Conservation (phyloP, 768 basidiomycete genomes). For the Lentinula lateritia region DNA sequence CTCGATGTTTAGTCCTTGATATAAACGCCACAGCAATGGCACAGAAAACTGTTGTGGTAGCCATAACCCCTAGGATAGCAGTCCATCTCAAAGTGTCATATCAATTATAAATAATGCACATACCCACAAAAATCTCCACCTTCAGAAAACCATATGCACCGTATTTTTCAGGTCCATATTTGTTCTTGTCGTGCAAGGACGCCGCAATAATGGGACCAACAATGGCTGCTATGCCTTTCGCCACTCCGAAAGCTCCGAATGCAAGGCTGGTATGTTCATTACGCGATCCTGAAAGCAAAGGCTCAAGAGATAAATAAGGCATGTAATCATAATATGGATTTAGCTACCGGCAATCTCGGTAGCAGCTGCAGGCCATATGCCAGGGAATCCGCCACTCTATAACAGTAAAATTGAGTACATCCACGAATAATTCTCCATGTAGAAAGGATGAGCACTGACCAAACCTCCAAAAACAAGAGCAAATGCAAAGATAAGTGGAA, state of each 20-base stretch:
- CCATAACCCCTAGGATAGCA: background rate
- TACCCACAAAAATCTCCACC: background rate
- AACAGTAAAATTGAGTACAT: background rate
- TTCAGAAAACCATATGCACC: background rate
- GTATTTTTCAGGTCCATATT: background rate
- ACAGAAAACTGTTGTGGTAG: background rate
- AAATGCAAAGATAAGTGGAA: background rate
- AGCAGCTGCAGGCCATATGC: background rate
- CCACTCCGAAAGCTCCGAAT: background rate
- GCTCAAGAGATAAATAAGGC: background rate
- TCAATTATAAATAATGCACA: background rate
- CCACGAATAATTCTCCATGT: background rate
- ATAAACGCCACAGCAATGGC: background rate
- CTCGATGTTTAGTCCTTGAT: background rate
- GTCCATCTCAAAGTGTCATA: background rate
- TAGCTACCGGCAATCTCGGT: background rate
- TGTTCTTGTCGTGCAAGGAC: background rate
- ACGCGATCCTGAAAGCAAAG: background rate
- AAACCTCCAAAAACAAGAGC: background rate
- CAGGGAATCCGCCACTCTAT: background rate
- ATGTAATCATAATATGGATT: background rate
- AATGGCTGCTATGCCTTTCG: background rate
- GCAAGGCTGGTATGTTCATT: background rate
- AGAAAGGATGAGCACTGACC: background rate
- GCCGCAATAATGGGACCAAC: background rate